Evolutionary conservation across 2,329 filamentous ascomycete species (phyloP).

Genomic region (Aureobasidium sp.): DNA sequence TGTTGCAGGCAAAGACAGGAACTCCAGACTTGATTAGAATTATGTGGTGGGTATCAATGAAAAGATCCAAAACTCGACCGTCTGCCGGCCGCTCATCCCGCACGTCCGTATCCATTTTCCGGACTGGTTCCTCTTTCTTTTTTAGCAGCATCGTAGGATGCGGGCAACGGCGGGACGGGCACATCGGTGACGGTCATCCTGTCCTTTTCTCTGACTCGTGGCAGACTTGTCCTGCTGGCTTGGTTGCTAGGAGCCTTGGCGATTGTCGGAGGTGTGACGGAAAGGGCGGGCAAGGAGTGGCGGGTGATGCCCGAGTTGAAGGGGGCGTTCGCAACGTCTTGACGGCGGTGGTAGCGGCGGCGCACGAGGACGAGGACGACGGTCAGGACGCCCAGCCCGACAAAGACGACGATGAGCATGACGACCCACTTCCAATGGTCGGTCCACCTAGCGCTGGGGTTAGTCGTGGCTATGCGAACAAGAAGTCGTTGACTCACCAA

Average conservation of each 20-base stretch:
- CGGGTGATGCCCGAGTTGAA: conserved; percentile 32
- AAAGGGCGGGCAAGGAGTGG: conserved; percentile 14
- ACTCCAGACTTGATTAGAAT: background rate
- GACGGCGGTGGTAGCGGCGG: conserved; percentile 62
- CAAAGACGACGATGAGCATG: conserved; percentile 65
- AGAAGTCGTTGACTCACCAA: conserved; percentile 17
- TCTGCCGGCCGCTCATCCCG: background rate
- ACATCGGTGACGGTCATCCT: conserved; percentile 1
- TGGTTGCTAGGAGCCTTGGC: background rate
- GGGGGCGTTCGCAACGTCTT: conserved; percentile 36
- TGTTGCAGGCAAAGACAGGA: background rate
- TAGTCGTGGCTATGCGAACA: background rate
- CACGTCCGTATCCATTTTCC: background rate
- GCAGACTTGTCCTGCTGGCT: conserved; percentile 12
- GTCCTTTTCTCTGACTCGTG: conserved; percentile 12
- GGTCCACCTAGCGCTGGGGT: conserved; percentile 47
- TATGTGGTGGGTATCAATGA: conserved; percentile 1
- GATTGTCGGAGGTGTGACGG: conserved; percentile 1
- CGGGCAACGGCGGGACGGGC: background rate
- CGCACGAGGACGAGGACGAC: conserved; percentile 61
- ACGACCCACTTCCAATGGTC: conserved; percentile 72
- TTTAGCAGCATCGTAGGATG: background rate
- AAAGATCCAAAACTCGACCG: background rate
- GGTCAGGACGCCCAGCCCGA: conserved; percentile 60
- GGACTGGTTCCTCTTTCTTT: background rate